Evolutionary conservation across 208 protist species (phyloP).

Genomic region (Acanthamoeba lenticulata): DNA sequence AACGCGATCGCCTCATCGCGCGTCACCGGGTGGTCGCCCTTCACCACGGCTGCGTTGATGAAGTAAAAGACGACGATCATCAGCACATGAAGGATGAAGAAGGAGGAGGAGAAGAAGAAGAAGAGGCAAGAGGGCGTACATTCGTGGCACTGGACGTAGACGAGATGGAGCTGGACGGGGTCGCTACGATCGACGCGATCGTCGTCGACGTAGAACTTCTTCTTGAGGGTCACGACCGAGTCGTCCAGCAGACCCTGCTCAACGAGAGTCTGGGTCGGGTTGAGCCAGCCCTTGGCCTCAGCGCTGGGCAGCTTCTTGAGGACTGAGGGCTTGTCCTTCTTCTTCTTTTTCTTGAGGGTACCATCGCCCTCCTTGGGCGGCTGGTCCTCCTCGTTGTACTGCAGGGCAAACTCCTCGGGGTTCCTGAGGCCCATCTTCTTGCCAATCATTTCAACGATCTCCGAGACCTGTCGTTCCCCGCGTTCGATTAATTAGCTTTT

Average conservation of each 20-base stretch:
- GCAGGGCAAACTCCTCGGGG: conserved; percentile 59
- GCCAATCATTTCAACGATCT: conserved; percentile 62
- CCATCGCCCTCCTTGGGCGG: conserved; percentile 27
- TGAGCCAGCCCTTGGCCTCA: conserved; percentile 81
- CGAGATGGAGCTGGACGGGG: conserved; percentile 86
- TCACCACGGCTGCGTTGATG: conserved; percentile 33
- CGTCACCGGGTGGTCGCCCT: conserved; percentile 78
- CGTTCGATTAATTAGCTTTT: background rate
- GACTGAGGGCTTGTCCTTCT: conserved; percentile 19
- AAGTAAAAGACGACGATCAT: background rate
- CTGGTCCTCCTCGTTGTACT: conserved; percentile 66
- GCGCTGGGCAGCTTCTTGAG: conserved; percentile 59
- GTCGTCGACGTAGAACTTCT: conserved; percentile 88
- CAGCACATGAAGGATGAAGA: background rate
- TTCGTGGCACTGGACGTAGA: conserved; percentile 82
- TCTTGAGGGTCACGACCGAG: conserved; percentile 83
- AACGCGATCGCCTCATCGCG: conserved; percentile 83
- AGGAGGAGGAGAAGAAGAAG: background rate
- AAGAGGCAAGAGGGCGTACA: conserved; percentile 9
- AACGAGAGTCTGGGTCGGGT: conserved; percentile 78
- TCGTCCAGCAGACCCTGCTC: conserved; percentile 84
- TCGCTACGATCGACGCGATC: conserved; percentile 85
- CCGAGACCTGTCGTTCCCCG: conserved; percentile 20
- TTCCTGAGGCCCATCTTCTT: conserved; percentile 69
- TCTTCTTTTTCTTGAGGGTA: conserved; percentile 63